Conservation (phyloP, 345 rosid genomes). For the Geranium rotundifolium region DNA sequence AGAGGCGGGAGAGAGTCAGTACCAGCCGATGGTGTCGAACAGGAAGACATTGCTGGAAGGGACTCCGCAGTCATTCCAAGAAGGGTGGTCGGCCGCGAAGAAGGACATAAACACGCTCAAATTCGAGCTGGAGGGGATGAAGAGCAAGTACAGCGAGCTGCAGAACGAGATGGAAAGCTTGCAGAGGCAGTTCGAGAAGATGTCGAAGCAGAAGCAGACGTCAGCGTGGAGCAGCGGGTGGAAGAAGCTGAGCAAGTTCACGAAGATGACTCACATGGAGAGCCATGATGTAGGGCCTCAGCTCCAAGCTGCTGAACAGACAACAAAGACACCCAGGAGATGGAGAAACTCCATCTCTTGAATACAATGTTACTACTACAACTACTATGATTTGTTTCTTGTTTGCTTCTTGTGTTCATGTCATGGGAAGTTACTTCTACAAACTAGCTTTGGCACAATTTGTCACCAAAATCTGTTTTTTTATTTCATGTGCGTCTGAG, state of each 20-base stretch:
- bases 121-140: slow-evolving; percentile 79
- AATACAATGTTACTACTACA: background rate
- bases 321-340: slow-evolving; percentile 67
- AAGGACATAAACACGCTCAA: slow-evolving; percentile 86
- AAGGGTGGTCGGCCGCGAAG: slow-evolving; percentile 89
- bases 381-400: background rate
- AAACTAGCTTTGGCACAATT: too few relatives aligned
- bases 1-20: slow-evolving; percentile 45
- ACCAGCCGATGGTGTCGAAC: slow-evolving; percentile 67
- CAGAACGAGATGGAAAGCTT: slow-evolving; percentile 79
- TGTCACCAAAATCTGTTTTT: background rate
- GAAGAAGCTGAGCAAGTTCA: slow-evolving; percentile 82
- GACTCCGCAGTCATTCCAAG: slow-evolving; percentile 88
- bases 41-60: slow-evolving; percentile 79
- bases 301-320: slow-evolving; percentile 36
- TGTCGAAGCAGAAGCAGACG: slow-evolving; percentile 52
- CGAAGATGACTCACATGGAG: slow-evolving; percentile 56
- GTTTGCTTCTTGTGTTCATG: background rate
- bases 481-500: too few relatives aligned
- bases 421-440: background rate
- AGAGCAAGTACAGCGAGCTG: slow-evolving; percentile 73
- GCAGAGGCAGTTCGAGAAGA: slow-evolving; percentile 75
- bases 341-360: slow-evolving; percentile 95
- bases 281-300: slow-evolving; percentile 49
- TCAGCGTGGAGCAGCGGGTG: slow-evolving; percentile 82